Base-by-base conservation (phyloP, 371 early-diverging fungal genomes). In the Mucor indicus region DNA sequence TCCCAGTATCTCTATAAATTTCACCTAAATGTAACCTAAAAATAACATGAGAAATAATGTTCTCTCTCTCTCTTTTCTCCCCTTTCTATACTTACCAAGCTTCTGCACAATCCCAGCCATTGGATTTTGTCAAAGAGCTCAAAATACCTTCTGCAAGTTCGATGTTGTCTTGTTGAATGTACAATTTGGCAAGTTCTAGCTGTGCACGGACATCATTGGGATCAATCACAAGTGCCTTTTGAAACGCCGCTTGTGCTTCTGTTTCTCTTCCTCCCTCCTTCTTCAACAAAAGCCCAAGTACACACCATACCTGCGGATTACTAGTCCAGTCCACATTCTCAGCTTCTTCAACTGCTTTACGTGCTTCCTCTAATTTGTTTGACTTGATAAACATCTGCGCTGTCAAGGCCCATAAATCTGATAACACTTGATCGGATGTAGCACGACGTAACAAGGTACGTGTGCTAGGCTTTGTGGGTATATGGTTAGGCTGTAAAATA, bases 281-380 rank as follows among this genome's bases (percentile, higher is more conserved):
- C 22, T 44, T 38, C 15, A 77, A 48, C 23, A 81, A 48, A 8
- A 70, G 61, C 4, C 83, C 86, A 16, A 82, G 53, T 52, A 77
- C 73, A 50, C 79, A 74, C 85, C 85, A 87, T 9, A 84, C 75
- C 19, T 50, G 49, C 1, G 75, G 62, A 50, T 82, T 79, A 2
- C 72, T 57, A n/a, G 72, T 67, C 40, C 75, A 70, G 23, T 81
- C 77, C 5, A 75, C 62, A 16, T 71, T 63, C 49, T 87, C 83
- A 0, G 87, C 90, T 52, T 85, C 87, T 39, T 83, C 75, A 13
- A 84, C 60, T 2, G 88, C 84, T 20, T 81, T 79, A 19, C 62
- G 54, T 0, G 87, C 83, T 47, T 87, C 88, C 8, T 84, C 84
- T 35, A 73, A 45, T 23, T 77, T 74, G 10, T 70, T 75, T 19